These are phyloP conservation scores for Hericium alpestre DNA, from an alignment of 768 basidiomycete genomes.

Conservation along the genomic window DNA sequence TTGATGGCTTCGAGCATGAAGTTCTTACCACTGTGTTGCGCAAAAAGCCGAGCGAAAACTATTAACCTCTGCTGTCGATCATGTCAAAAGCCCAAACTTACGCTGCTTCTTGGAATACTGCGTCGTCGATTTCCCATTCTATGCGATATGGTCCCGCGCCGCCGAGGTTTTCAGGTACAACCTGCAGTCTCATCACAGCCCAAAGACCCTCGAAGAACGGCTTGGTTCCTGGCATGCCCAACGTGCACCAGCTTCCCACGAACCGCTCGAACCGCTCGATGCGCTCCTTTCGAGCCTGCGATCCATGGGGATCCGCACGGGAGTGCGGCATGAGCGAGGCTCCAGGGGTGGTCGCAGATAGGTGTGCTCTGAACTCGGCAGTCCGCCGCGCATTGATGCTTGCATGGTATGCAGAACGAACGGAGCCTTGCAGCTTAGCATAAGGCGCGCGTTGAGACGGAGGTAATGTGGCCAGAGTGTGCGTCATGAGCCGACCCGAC, in stretches of 20 bases:
- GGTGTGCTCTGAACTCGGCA: slow-evolving; percentile 79
- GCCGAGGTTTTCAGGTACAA: slow-evolving; percentile 68
- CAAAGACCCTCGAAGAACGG: slow-evolving; percentile 76
- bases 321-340: slow-evolving; percentile 69
- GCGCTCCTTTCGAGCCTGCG: slow-evolving; percentile 67
- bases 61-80: slow-evolving; percentile 10
- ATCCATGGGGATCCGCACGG: slow-evolving; percentile 52
- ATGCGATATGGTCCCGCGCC: slow-evolving; percentile 67
- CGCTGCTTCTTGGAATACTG: slow-evolving; percentile 90
- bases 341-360: slow-evolving; percentile 69
- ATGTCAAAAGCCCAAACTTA: slow-evolving; percentile 33
- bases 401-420: slow-evolving; percentile 77
- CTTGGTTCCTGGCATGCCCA: slow-evolving; percentile 80
- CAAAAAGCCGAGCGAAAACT: slow-evolving; percentile 11
- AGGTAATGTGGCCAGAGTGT: slow-evolving; percentile 68
- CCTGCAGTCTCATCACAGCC: slow-evolving; percentile 73
- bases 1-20: slow-evolving; percentile 91
- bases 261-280: slow-evolving; percentile 68
- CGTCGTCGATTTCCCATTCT: slow-evolving; percentile 90
- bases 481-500: slow-evolving; percentile 71
- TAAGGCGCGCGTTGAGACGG: slow-evolving; percentile 81
- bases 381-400: slow-evolving; percentile 65
- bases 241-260: slow-evolving; percentile 71
- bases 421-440: slow-evolving; percentile 76
- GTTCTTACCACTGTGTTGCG: slow-evolving; percentile 64